Evolutionary conservation across 768 basidiomycete genomes (phyloP), one percentile per base, ranked within the genome.

Genomic region (Lactarius quietus): DNA sequence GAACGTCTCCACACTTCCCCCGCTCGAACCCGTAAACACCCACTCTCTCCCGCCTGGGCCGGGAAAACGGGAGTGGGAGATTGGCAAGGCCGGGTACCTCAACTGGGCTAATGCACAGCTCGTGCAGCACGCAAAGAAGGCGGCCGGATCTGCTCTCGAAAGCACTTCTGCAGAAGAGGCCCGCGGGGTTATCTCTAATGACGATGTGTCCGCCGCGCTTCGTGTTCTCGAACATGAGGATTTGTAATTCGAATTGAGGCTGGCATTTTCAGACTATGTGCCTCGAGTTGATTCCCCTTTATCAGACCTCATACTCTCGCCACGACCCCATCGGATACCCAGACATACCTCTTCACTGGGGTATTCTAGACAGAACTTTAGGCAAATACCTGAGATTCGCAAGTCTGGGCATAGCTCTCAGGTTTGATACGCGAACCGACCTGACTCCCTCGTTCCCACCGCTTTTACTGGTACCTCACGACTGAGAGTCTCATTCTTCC

Each of bases 1-100:
- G 9, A 74, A 77, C 8, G 77, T 82, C n/a, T 79, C 81, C 5
- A 75, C 80, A 0, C 79, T 90, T 6, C 83, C 86, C 3, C 69
- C 70, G 3, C 55, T 73, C 58, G 73, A 71, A 43, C 68, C 67
- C 23, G n/a, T 59, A 26, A 62, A 66, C n/a, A 61, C 65, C 3
- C 67, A 61, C 20, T 29, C 62, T 20, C 67, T 72, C 4, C 72
- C 77, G 29, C 70, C 79, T 4, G 83, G 86, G 63, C 84, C 86
- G 0, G 86, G 89, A 0, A 90, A 90, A 73, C 83, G 86, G 45
- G 82, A 82, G 12, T 94, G 92, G 92, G 90, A 93, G 76, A 83
- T 84, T 41, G 86, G 83, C 73, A 83, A 84, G 72, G 80, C 82
- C 1, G 92, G 90, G 6, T 95, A 94, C 73, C 72, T 88, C 6